Evolutionary conservation across 2,329 filamentous ascomycete species (phyloP).

Genomic region (Penicillium vulpinum): DNA sequence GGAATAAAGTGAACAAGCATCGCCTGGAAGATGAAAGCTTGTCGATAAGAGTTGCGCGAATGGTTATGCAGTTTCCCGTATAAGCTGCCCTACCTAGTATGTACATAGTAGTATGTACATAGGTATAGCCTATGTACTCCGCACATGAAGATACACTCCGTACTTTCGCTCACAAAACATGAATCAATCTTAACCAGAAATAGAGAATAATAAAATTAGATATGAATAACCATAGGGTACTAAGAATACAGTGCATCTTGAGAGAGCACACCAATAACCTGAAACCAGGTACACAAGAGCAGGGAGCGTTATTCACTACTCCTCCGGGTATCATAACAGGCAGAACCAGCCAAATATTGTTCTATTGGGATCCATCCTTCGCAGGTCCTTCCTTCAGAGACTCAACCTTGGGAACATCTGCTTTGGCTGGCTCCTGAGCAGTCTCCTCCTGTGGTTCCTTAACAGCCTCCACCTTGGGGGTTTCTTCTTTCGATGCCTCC

Average conservation of each 20-base stretch:
- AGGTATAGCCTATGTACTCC: no score
- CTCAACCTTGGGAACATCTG: conserved; percentile 11
- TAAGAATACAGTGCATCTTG: not conserved
- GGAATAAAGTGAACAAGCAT: not conserved
- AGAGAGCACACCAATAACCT: conserved; percentile 3
- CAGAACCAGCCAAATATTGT: conserved; percentile 2
- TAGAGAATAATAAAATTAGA: not conserved
- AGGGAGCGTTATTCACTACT: conserved; percentile 17
- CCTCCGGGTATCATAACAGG: conserved; percentile 29
- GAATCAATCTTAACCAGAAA: not conserved
- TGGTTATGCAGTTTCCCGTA: conserved; percentile 16
- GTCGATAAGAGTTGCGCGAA: conserved; percentile 23
- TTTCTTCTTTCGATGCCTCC: conserved; percentile 4
- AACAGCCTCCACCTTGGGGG: not conserved
- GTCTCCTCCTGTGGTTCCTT: conserved; percentile 19
- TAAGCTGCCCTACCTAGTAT: conserved; percentile 3
- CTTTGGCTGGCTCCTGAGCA: conserved; percentile 10
- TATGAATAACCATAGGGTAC: not conserved
- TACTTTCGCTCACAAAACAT: not conserved
- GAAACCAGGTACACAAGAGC: conserved; percentile 14
- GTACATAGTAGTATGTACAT: no score
- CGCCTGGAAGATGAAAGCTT: conserved; percentile 7
- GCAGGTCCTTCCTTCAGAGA: conserved; percentile 14
- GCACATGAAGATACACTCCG: not conserved
- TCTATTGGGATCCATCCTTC: conserved; percentile 18